Conservation (phyloP, 352 stramenopile species). For the Globisporangium emineosum region DNA sequence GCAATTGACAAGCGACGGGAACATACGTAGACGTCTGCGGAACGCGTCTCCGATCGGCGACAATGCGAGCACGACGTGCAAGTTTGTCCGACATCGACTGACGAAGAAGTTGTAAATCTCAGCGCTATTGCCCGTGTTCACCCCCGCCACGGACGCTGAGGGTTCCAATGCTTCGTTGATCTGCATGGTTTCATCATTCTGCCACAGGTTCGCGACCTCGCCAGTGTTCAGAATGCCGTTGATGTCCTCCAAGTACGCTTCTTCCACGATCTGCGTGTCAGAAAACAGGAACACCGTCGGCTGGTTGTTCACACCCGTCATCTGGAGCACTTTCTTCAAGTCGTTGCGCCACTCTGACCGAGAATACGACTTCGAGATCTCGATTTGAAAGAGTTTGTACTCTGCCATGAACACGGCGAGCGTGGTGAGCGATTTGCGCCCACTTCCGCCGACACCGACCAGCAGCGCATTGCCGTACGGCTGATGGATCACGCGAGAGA, state of each 20-base stretch:
- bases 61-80: slow-evolving; percentile 93
- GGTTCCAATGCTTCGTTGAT: slow-evolving; percentile 79
- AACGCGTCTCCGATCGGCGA: slow-evolving; percentile 94
- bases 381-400: slow-evolving; percentile 94
- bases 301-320: slow-evolving; percentile 77
- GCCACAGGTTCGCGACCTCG: slow-evolving; percentile 91
- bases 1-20: slow-evolving; percentile 95
- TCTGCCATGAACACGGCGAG: slow-evolving; percentile 93
- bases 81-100: slow-evolving; percentile 86
- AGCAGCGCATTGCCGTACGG: slow-evolving; percentile 92
- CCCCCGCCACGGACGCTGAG: slow-evolving; percentile 46
- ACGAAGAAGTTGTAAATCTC: slow-evolving; percentile 93
- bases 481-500: slow-evolving; percentile 91
- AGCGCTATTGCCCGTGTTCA: slow-evolving; percentile 69
- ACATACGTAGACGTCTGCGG: slow-evolving; percentile 92
- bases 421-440: slow-evolving; percentile 91
- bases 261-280: slow-evolving; percentile 93
- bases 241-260: slow-evolving; percentile 92
- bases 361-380: slow-evolving; percentile 94
- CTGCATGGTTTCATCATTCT: slow-evolving; percentile 84
- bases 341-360: slow-evolving; percentile 92
- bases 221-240: slow-evolving; percentile 93
- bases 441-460: slow-evolving; percentile 91
- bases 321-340: slow-evolving; percentile 85
- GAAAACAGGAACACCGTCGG: slow-evolving; percentile 92